These are phyloP conservation scores for Fusarium tricinctum DNA, from an alignment of 2,329 filamentous ascomycete species.

Conservation along the genomic window DNA sequence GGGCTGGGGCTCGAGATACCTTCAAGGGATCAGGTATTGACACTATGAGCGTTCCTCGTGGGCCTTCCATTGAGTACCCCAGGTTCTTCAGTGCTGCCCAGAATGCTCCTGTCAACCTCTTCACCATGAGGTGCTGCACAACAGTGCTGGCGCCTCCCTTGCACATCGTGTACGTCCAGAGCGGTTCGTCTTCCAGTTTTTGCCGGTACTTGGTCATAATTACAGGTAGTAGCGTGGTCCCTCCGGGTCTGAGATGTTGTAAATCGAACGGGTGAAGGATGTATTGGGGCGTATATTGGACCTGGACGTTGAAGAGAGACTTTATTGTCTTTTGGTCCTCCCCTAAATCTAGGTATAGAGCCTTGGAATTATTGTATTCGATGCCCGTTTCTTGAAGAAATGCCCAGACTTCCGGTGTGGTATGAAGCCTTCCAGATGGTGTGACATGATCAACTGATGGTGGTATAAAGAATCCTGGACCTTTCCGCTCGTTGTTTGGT, in stretches of 20 bases:
- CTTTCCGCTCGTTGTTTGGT: constrained; percentile 2
- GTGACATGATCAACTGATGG: constrained; percentile 39
- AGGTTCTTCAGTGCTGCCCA: constrained; percentile 48
- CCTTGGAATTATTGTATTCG: constrained; percentile 44
- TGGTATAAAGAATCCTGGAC: constrained; percentile 36
- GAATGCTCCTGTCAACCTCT: constrained; percentile 49
- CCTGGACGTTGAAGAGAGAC: constrained; percentile 39
- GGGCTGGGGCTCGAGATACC: constrained; percentile 42
- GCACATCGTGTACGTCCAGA: constrained; percentile 53
- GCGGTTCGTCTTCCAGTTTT: constrained; percentile 47
- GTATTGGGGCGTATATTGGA: constrained; percentile 51
- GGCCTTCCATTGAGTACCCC: constrained; percentile 43
- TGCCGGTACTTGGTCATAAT: constrained; percentile 49
- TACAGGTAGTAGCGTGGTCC: constrained; percentile 51
- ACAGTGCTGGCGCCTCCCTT: constrained; percentile 36
- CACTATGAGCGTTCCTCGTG: constrained; percentile 42
- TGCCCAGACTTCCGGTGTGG: constrained; percentile 48
- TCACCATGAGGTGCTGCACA: constrained; percentile 46
- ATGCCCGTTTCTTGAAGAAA: constrained; percentile 50
- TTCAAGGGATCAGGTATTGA: constrained; percentile 27
- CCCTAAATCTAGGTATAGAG: constrained; percentile 27
- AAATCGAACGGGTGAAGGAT: constrained; percentile 54
- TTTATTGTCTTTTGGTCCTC: constrained; percentile 24
- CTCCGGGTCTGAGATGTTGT: constrained; percentile 52
- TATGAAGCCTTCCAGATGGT: constrained; percentile 47